A percentile compares a stretch with the other conserved stretches of the same genome.
These are phyloP conservation scores for Claviceps capensis DNA, from an alignment of 2,329 filamentous ascomycete genomes.

Conservation along the genomic window DNA sequence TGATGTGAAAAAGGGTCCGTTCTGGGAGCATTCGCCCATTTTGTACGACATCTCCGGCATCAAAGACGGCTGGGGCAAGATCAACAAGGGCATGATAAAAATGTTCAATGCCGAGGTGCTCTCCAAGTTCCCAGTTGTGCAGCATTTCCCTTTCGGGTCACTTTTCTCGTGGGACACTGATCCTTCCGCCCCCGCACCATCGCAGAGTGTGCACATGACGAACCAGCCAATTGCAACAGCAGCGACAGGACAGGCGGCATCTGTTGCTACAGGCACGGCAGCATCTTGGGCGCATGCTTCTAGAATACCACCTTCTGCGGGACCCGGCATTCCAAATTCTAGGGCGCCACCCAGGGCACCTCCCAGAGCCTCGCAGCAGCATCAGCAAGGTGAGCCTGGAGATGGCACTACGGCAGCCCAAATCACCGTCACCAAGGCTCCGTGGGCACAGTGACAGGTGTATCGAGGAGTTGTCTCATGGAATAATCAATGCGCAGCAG, in stretches of 20 bases:
- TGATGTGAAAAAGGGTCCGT: conserved; percentile 89
- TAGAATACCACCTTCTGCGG: conserved; percentile 22
- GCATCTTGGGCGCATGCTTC: conserved; percentile 32
- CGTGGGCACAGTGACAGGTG: conserved; percentile 26
- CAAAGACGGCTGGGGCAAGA: conserved; percentile 90
- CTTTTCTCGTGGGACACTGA: conserved; percentile 67
- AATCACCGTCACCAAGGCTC: conserved; percentile 30
- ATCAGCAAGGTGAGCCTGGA: conserved; percentile 9
- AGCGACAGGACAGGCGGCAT: conserved; percentile 9
- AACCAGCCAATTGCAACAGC: conserved; percentile 31
- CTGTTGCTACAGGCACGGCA: conserved; percentile 21
- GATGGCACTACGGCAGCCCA: conserved; percentile 23
- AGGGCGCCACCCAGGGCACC: conserved; percentile 19
- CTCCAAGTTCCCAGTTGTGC: conserved; percentile 95
- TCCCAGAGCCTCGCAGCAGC: conserved; percentile 12
- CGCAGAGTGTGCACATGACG: conserved; percentile 40
- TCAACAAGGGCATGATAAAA: conserved; percentile 98
- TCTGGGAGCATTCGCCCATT: conserved; percentile 94
- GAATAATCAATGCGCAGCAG: neutral
- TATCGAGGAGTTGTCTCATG: neutral
- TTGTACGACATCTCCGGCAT: conserved; percentile 91
- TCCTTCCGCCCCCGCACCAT: conserved; percentile 38
- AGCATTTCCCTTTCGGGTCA: conserved; percentile 78
- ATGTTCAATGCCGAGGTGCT: conserved; percentile 98
- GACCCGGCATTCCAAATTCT: conserved; percentile 26